Base-by-base conservation (phyloP, 345 rosid species). In the Boechera retrofracta region DNA sequence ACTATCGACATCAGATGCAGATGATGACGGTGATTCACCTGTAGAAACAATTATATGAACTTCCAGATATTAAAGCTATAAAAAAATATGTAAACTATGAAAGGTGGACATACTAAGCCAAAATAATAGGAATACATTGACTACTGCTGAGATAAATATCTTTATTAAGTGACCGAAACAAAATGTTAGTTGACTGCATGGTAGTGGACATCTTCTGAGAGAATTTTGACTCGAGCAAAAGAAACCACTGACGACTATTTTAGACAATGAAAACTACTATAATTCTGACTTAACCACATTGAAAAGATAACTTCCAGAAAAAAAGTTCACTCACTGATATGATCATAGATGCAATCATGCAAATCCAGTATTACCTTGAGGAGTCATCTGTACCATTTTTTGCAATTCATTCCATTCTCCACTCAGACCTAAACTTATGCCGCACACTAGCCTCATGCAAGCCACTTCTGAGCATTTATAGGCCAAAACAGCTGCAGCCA, bases 11-110 rank as follows among this genome's bases (percentile, higher is more conserved):
- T 94, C 98, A 6, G 97, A 94, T 75, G 89, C 86, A 18, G 94
- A 89, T 62, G 97, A 94, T 44, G 96, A 91, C 32, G 98, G 97
- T 48, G 97, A 94, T 77, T 91, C 97, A 79, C 97, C 97, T 91
- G 82, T 70, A 66, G 72, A 72, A 82, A 77, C 51, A 67, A 77
- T 69, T 61, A 38, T 12, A 57, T 29, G 26, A 70, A 62, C 53
- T 39, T 39, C 44, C 44, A 39, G 44, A 39, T 39, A 39, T 38
- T 38, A 10, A 39, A 39, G 44, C 13, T 0, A 39, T 39, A 39
- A 55, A 5, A 18, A 57, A 11, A 9, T n/a, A 33, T 41, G 35
- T 36, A 48, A 13, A 64, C 26, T 45, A 57, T 31, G 28, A 68
- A 68, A 21, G 38, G 24, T 52, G 48, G 44, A 51, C 48, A 67